These are phyloP conservation scores for Penicillium expansum DNA, from an alignment of 2,329 filamentous ascomycete species.

Conservation along the genomic window DNA sequence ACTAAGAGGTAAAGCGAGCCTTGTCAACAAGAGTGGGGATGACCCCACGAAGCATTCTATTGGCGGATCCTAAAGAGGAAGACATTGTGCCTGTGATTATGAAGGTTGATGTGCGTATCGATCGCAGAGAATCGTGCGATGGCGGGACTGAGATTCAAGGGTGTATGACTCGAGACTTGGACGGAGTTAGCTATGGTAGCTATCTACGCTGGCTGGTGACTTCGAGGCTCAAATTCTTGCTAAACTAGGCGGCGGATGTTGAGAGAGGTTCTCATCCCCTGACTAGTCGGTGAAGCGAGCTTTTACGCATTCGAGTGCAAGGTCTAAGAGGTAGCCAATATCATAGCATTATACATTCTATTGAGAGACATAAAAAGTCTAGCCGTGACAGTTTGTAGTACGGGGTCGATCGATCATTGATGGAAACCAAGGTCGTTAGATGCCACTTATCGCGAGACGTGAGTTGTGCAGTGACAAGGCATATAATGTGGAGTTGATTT, in stretches of 20 bases:
- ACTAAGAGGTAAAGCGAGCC: neutral
- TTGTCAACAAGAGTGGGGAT: neutral
- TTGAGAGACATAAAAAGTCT: neutral
- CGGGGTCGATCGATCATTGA: neutral
- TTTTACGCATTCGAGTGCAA: neutral
- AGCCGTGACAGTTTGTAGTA: neutral
- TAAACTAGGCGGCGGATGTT: neutral
- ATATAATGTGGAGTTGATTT: neutral
- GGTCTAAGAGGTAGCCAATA: neutral
- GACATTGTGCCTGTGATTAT: neutral
- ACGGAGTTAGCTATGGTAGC: neutral
- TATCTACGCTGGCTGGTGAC: neutral
- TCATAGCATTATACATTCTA: neutral
- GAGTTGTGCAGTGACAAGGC: too few relatives aligned
- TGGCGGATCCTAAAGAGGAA: neutral
- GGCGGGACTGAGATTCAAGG: neutral
- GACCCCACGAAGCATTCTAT: too few relatives aligned
- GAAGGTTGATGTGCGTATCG: neutral
- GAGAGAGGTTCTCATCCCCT: neutral
- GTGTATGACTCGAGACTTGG: neutral
- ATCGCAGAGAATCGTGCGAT: neutral
- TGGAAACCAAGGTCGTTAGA: neutral
- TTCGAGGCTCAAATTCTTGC: neutral
- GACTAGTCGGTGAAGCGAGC: neutral
- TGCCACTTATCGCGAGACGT: too few relatives aligned